A percentile compares a stretch with the other conserved stretches of the same genome.
Evolutionary conservation across 148 eudicot species (phyloP).

Genomic region (Vaccinium macrocarpon): DNA sequence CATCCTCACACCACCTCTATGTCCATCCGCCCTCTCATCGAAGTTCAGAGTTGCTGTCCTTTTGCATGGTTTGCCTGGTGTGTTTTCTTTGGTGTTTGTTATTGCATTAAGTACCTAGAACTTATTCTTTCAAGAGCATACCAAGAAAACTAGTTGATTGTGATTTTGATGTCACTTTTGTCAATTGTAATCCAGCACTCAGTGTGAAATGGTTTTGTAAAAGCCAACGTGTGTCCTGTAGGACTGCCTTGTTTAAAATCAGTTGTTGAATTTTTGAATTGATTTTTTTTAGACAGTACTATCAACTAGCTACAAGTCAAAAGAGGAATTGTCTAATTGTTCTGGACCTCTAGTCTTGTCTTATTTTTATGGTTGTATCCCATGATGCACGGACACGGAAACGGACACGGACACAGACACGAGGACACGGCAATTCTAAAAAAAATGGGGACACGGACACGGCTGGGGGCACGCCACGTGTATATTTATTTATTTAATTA

Average conservation of each 20-base stretch:
- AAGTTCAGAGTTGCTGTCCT: constrained; percentile 77
- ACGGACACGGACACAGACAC: too few relatives aligned
- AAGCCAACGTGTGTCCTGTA: not conserved
- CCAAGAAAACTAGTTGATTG: not conserved
- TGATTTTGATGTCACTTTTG: not conserved
- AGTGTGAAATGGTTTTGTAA: not conserved
- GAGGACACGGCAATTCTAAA: too few relatives aligned
- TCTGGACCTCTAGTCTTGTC: not conserved
- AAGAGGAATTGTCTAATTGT: not conserved
- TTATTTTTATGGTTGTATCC: not conserved
- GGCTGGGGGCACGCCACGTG: too few relatives aligned
- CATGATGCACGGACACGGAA: too few relatives aligned
- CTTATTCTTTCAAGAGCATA: not conserved
- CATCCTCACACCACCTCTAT: constrained; percentile 65
- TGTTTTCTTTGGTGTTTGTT: constrained; percentile 19
- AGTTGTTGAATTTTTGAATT: not conserved
- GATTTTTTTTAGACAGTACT: not conserved
- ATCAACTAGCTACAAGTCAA: not conserved
- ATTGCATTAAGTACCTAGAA: not conserved
- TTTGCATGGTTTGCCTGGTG: constrained; percentile 77
- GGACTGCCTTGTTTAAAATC: not conserved
- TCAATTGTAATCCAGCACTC: not conserved
- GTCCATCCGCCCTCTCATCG: constrained; percentile 79
- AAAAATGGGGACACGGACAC: too few relatives aligned
- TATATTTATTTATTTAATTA: too few relatives aligned